Percentiles rank a stretch among this genome's conserved stretches.
Evolutionary conservation across 2,329 filamentous ascomycete species (phyloP).

Genomic region (Ceratocystis alfenasii): DNA sequence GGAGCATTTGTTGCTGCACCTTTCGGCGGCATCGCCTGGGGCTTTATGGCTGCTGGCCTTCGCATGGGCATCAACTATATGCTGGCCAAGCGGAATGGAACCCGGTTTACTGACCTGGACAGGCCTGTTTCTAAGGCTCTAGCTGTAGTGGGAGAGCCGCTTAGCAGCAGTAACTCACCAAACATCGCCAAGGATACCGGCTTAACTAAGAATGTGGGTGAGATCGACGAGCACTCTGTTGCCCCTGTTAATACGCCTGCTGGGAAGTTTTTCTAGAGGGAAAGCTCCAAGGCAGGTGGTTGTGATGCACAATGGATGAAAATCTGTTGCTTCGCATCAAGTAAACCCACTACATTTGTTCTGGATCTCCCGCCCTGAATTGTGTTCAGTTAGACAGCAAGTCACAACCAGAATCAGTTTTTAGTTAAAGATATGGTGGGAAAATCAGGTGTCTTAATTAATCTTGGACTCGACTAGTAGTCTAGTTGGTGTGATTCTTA

Average conservation of each 20-base stretch:
- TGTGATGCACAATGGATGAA: not conserved
- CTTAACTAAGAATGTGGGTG: conserved; percentile 22
- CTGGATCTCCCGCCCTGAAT: too few species aligned
- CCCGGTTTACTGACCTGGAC: conserved; percentile 47
- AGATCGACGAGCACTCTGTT: conserved; percentile 24
- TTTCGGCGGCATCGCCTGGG: conserved; percentile 62
- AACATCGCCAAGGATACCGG: not conserved
- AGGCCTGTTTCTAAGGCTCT: not conserved
- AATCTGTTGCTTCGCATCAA: too few species aligned
- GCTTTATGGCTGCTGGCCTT: conserved; percentile 47
- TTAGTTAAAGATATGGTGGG: too few species aligned
- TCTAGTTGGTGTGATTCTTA: not conserved
- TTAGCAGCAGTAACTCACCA: not conserved
- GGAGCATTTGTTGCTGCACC: conserved; percentile 74
- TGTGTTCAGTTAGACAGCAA: too few species aligned
- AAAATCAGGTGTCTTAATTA: too few species aligned
- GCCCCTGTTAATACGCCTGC: conserved; percentile 28
- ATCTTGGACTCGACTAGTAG: too few species aligned
- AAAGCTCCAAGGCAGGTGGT: not conserved
- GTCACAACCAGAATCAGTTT: too few species aligned
- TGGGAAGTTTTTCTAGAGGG: conserved; percentile 43
- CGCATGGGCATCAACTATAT: conserved; percentile 49
- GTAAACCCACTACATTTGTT: not conserved
- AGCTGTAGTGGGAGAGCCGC: not conserved
- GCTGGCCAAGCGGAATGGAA: conserved; percentile 45